Conservation (phyloP, 345 rosid species). For the Populus davidiana region DNA sequence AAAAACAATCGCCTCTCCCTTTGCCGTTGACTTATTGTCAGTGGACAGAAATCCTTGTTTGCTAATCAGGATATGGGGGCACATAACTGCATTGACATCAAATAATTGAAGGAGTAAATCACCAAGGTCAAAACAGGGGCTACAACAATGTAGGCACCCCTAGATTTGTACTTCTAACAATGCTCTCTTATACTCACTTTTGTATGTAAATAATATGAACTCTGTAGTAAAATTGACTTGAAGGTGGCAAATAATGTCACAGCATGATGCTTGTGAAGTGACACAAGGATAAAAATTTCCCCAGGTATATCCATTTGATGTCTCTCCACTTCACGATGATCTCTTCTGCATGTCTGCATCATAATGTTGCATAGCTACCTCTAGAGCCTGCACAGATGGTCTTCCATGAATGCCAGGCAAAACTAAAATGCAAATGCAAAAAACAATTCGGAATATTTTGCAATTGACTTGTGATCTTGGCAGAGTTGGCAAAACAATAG, state of each 20-base stretch:
- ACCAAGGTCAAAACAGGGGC: background rate
- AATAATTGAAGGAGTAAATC: background rate
- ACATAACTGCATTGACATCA: background rate
- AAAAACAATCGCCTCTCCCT: too few relatives aligned
- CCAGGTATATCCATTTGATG: constrained; percentile 29
- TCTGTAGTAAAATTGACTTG: constrained; percentile 19
- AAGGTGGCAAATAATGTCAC: background rate
- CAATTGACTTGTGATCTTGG: background rate
- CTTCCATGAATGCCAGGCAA: background rate
- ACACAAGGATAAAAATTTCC: background rate
- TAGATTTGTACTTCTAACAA: background rate
- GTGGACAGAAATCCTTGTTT: too few relatives aligned
- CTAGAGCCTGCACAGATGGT: constrained; percentile 22
- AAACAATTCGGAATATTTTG: background rate
- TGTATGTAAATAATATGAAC: background rate
- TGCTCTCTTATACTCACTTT: background rate
- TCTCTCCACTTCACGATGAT: constrained; percentile 16
- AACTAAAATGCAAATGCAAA: background rate
- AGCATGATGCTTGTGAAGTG: background rate
- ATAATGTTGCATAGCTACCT: constrained; percentile 36
- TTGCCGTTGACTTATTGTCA: too few relatives aligned
- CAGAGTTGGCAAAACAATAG: background rate
- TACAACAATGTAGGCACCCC: background rate
- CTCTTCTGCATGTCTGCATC: constrained; percentile 35
- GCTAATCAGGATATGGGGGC: too few relatives aligned